Evolutionary conservation across 2,329 filamentous ascomycete genomes (phyloP), one percentile per base, ranked within the genome.

Genomic region (Aaosphaeria pasadenensis): DNA sequence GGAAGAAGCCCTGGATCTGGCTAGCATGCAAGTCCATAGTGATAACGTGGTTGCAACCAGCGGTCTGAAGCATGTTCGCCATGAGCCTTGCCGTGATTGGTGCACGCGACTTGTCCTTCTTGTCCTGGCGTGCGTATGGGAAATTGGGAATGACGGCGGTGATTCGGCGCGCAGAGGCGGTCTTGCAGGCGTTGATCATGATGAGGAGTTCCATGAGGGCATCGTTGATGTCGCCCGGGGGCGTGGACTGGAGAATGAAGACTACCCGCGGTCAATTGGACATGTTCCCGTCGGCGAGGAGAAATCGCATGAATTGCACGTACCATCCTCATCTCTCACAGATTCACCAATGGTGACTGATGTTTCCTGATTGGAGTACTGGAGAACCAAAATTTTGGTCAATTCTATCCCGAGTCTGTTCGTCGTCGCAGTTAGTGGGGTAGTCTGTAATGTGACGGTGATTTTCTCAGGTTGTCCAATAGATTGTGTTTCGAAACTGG

Each of bases 141-240:
- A 96, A 97, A 74, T 95, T 96, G 58, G 92, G 92, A 44, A 96
- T 88, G 55, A 96, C 89, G 55, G 91, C 92, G 24, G 92, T 96
- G 74, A 97, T 96, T 56, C 92, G 88, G 56, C 91, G 85, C 9
- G 92, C 92, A 33, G 85, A 88, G 39, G 87, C 87, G 28, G 86
- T 89, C 70, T 89, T 87, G 79, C 92, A 96, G 55, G 92, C 92
- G 68, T 95, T 95, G 73, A 96, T 95, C 86, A 96, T 96, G 74
- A 97, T 96, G 58, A 97, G 82, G 35, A 97, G 83, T 74, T 99
- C 92, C 92, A 99, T 97, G 51, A 99, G 82, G 43, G 91, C 91
- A 71, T 97, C 92, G 74, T 99, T 99, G 76, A 97, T 95, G 69
- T 96, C 91, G 69, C 92, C 91, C 2, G 92, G 92, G 38, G 89